These are phyloP conservation scores for Trypanosoma brucei DNA, from an alignment of 208 protist genomes.

Conservation along the genomic window DNA sequence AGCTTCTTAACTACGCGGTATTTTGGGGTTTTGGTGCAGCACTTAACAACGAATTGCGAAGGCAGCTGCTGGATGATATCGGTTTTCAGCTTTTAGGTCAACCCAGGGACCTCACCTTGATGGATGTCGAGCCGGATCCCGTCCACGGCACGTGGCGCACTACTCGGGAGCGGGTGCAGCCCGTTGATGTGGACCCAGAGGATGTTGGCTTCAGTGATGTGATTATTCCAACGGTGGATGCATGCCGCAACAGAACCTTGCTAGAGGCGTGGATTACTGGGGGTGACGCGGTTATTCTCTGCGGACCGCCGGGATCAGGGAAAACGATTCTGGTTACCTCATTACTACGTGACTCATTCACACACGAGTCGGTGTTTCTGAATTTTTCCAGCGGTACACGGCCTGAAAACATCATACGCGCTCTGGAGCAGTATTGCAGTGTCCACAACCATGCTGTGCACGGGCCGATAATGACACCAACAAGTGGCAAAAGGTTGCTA, in stretches of 20 bases:
- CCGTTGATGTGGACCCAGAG: conserved; percentile 87
- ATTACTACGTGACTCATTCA: conserved; percentile 86
- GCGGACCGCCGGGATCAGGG: conserved; percentile 96
- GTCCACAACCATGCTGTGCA: conserved; percentile 81
- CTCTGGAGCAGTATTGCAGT: conserved; percentile 97
- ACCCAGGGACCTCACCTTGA: conserved; percentile 30
- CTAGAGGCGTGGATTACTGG: conserved; percentile 93
- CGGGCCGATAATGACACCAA: conserved; percentile 89
- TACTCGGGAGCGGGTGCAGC: conserved; percentile 68
- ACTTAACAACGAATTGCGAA: conserved; percentile 50
- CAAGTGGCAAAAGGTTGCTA: conserved; percentile 92
- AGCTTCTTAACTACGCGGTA: conserved; percentile 90
- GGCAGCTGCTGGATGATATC: conserved; percentile 55
- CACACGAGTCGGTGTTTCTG: conserved; percentile 95
- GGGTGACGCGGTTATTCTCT: conserved; percentile 94
- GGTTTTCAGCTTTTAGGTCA: conserved; percentile 33
- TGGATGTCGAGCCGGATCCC: conserved; percentile 86
- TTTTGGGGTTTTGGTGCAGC: conserved; percentile 94
- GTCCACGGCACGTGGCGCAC: conserved; percentile 72
- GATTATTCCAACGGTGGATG: conserved; percentile 98
- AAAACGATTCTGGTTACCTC: conserved; percentile 98
- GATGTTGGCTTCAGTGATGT: conserved; percentile 91
- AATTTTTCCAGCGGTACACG: conserved; percentile 98
- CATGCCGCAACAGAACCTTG: conserved; percentile 95
- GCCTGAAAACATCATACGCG: conserved; percentile 95